Base-by-base conservation (phyloP, 768 basidiomycete species). In the Scleroderma citrinum region DNA sequence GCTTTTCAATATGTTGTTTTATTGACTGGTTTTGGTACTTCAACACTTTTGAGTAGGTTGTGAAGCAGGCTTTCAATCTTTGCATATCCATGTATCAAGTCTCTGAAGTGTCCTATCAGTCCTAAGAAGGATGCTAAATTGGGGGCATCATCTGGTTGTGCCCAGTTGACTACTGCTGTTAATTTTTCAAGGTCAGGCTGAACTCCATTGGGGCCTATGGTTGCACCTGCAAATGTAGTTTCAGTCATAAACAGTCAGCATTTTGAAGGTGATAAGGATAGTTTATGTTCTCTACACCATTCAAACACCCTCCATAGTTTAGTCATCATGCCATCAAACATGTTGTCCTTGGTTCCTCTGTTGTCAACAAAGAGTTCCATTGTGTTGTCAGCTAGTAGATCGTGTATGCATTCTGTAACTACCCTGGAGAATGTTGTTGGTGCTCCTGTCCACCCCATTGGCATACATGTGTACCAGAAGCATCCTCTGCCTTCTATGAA, bases 361-460 rank as follows among this genome's bases (percentile, higher is more conserved):
- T 66, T 0, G 72, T 72, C 3, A 69, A 68, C 44, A 74, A 74
- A 0, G 67, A 58, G 0, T 61, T 61, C 30, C 70, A 63, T 51
- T 12, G 55, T 46, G 23, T 62, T 49, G 5, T 51, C 45, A 2
- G 17, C 34, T 17, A 64, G 51, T 19, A 66, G 46, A 13, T 47
- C 21, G 1, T 50, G 35, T 1, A 64, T 51, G 6, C 37, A 29
- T 39, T 23, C 20, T n/a, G 43, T 20, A 12, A 44, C 8, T 12
- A 35, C 19, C 1, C 49, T 19, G 1, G 46, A 36, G 37, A 61
- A 61, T 12, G 55, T 49, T 0, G 14, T 48, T 8, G 61, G 62
- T 1, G 58, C 57, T 1, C 61, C 62, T 5, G 59, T 63, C 1
- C 60, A 50, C 0, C 62, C 64, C 42, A 64, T 56, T 0, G 58